Conservation (phyloP, 768 basidiomycete species). For the Exidia glandulosa region DNA sequence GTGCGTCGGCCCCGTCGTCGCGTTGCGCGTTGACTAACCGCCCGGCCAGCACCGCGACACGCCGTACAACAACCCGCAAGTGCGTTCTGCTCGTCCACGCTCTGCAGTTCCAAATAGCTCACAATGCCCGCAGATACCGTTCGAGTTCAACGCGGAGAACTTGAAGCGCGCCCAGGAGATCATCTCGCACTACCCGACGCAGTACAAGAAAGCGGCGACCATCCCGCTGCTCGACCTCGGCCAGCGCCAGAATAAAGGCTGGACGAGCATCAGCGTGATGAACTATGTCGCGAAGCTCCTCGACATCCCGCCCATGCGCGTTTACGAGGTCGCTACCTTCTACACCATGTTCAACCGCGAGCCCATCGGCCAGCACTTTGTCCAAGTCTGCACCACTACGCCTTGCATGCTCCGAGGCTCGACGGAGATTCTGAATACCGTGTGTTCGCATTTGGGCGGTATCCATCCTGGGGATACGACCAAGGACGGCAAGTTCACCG, state of each 20-base stretch:
- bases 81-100: slow-evolving; percentile 19
- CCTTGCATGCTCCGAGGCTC: slow-evolving; percentile 95
- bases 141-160: slow-evolving; percentile 76
- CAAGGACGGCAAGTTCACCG: slow-evolving; percentile 90
- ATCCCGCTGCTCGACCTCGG: slow-evolving; percentile 94
- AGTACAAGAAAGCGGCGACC: slow-evolving; percentile 98
- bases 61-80: slow-evolving; percentile 86
- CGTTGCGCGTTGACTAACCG: slow-evolving; percentile 7
- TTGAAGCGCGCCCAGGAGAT: slow-evolving; percentile 78
- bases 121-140: slow-evolving; percentile 56
- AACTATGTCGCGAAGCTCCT: slow-evolving; percentile 92
- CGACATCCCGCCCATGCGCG: slow-evolving; percentile 95
- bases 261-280: slow-evolving; percentile 98
- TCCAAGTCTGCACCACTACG: slow-evolving; percentile 98
- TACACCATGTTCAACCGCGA: slow-evolving; percentile 99
- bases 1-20: slow-evolving; percentile 34
- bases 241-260: slow-evolving; percentile 95
- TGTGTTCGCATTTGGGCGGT: slow-evolving; percentile 70
- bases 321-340: slow-evolving; percentile 98
- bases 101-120: neutral
- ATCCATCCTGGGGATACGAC: slow-evolving; percentile 89
- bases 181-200: slow-evolving; percentile 87
- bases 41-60: slow-evolving; percentile 87
- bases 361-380: slow-evolving; percentile 87
- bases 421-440: slow-evolving; percentile 78